phyloP scores from a whole-genome alignment of 192 early-diverging fungal species.

The Blastocladiella britannica region DNA sequence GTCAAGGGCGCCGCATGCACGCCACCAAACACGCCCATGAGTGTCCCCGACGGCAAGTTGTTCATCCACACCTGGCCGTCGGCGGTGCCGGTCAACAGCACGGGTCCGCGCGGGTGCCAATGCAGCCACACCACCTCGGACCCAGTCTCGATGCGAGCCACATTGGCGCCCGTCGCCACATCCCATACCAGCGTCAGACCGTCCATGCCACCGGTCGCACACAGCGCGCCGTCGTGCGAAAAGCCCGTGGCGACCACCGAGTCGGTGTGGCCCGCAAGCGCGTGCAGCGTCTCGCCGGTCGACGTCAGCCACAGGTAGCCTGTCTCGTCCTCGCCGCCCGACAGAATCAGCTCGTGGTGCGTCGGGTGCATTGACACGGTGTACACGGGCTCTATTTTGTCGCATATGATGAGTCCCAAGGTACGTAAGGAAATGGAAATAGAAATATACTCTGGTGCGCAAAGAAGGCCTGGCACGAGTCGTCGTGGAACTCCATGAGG shows the following conservation, averaged over 20 bases:
- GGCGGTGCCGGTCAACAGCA: slow-evolving; percentile 65
- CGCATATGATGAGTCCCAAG: not conserved
- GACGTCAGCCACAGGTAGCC: slow-evolving; percentile 70
- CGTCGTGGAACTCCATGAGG: slow-evolving; percentile 32
- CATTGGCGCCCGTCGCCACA: slow-evolving; percentile 31
- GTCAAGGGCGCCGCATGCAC: slow-evolving; percentile 56
- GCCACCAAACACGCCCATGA: slow-evolving; percentile 87
- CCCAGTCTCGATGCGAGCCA: slow-evolving; percentile 61
- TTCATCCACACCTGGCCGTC: slow-evolving; percentile 94
- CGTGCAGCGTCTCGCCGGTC: slow-evolving; percentile 51
- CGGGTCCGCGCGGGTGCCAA: slow-evolving; percentile 89
- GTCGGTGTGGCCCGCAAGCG: slow-evolving; percentile 58
- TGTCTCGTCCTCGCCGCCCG: slow-evolving; percentile 86
- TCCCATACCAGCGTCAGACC: slow-evolving; percentile 65
- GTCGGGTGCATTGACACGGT: slow-evolving; percentile 58
- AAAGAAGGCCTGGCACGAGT: slow-evolving; percentile 84
- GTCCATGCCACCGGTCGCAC: slow-evolving; percentile 90
- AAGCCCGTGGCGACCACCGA: slow-evolving; percentile 67
- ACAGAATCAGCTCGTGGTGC: slow-evolving; percentile 39
- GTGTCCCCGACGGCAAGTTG: slow-evolving; percentile 53
- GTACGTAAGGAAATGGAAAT: not conserved
- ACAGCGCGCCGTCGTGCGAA: slow-evolving; percentile 57
- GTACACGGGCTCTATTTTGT: slow-evolving; percentile 57
- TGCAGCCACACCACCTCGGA: slow-evolving; percentile 81
- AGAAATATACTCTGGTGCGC: slow-evolving; percentile 31